A percentile compares a stretch with the other conserved stretches of the same genome.
These are phyloP conservation scores for Penicillium soppii DNA, from an alignment of 495 filamentous ascomycete genomes.

Conservation along the genomic window DNA sequence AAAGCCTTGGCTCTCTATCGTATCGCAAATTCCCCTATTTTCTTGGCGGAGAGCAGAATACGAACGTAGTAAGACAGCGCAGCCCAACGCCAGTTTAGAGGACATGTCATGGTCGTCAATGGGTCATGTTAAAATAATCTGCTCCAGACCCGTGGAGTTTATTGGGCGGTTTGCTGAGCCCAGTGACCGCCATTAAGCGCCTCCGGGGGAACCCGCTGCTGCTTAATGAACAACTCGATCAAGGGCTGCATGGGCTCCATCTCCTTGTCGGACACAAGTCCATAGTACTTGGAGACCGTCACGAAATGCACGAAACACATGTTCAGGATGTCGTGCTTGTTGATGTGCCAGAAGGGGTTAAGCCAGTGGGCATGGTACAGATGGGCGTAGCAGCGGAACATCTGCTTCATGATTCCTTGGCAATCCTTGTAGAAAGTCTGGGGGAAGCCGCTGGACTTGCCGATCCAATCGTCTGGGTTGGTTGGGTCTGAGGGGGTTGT, in stretches of 20 bases:
- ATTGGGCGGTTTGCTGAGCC: conserved; percentile 42
- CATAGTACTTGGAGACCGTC: conserved; percentile 80
- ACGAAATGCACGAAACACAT: conserved; percentile 94
- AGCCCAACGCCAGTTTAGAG: conserved; percentile 43
- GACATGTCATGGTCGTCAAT: conserved; percentile 30
- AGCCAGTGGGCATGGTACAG: conserved; percentile 82
- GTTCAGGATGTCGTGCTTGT: conserved; percentile 83
- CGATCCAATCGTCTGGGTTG: conserved; percentile 67
- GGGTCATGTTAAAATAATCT: conserved; percentile 10
- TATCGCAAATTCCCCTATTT: conserved; percentile 24
- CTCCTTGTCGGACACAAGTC: conserved; percentile 78
- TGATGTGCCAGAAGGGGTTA: conserved; percentile 81
- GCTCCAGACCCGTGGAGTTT: conserved; percentile 26
- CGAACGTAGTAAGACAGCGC: conserved; percentile 21
- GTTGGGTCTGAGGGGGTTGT: conserved; percentile 50
- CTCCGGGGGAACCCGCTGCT: conserved; percentile 77
- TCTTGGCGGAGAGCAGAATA: conserved; percentile 19
- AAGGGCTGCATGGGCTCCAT: conserved; percentile 91
- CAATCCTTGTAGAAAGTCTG: conserved; percentile 81
- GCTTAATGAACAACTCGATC: conserved; percentile 84
- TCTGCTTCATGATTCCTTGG: conserved; percentile 90
- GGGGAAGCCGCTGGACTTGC: conserved; percentile 85
- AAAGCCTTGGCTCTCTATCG: conserved; percentile 26
- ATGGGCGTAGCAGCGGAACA: conserved; percentile 95
- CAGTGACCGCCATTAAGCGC: conserved; percentile 50